Percentiles rank a stretch among this genome's conserved stretches.
These are phyloP conservation scores for Apophysomyces elegans DNA, from an alignment of 371 early-diverging fungal species.

Conservation along the genomic window DNA sequence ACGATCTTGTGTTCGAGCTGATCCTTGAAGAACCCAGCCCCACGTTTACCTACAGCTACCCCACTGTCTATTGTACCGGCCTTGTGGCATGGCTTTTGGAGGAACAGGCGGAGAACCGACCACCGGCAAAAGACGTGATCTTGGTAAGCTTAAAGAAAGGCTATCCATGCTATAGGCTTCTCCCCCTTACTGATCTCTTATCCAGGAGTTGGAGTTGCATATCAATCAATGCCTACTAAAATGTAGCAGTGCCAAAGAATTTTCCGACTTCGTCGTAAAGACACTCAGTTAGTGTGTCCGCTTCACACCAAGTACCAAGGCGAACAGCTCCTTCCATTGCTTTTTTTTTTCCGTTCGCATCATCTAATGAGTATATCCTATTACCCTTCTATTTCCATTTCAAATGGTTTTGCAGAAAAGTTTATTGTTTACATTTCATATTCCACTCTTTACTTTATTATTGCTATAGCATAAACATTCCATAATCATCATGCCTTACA, in stretches of 20 bases:
- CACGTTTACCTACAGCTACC: constrained; percentile 50
- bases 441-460: too few species aligned
- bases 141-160: constrained; percentile 25
- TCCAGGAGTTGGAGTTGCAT: constrained; percentile 48
- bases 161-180: too few species aligned
- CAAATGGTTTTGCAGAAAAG: too few species aligned
- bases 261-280: constrained; percentile 36
- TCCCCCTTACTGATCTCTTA: not conserved
- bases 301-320: too few species aligned
- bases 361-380: too few species aligned
- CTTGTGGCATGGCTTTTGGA: constrained; percentile 56
- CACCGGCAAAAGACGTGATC: constrained; percentile 40
- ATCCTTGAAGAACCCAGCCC: constrained; percentile 48
- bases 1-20: constrained; percentile 40
- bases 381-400: too few species aligned
- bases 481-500: too few species aligned
- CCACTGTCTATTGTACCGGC: constrained; percentile 49
- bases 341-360: too few species aligned
- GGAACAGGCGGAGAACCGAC: constrained; percentile 39
- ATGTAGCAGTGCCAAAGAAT: constrained; percentile 30
- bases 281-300: constrained; percentile 12
- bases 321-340: not conserved
- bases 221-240: constrained; percentile 41
- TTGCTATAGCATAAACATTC: too few species aligned
- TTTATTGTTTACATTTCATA: too few species aligned